phyloP scores from a whole-genome alignment of 306 rosid species.

The Pyrus betulifolia region DNA sequence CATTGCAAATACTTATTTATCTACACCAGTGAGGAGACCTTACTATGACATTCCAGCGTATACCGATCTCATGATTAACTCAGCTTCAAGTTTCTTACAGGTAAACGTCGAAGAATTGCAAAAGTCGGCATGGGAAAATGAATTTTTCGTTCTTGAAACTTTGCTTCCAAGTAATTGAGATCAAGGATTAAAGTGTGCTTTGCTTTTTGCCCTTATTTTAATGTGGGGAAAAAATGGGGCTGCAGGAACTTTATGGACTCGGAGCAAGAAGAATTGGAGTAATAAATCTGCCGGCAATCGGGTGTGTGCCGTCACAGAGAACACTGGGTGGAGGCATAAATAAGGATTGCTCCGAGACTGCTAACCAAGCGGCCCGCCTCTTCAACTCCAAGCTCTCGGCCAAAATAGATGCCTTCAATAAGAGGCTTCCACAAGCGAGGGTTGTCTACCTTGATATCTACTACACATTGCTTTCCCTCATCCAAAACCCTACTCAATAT shows the following conservation, averaged over 20 bases:
- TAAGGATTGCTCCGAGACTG: constrained; percentile 34
- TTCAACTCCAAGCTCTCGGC: constrained; percentile 57
- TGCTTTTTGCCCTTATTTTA: neutral
- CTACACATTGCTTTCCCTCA: constrained; percentile 19
- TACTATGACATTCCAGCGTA: constrained; percentile 42
- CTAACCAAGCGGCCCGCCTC: constrained; percentile 46
- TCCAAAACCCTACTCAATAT: constrained; percentile 40
- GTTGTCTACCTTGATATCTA: constrained; percentile 58
- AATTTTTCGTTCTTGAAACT: neutral
- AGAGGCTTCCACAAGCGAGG: constrained; percentile 32
- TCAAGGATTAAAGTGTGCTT: neutral
- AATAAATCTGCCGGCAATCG: constrained; percentile 37
- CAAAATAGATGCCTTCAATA: constrained; percentile 17
- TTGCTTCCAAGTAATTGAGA: neutral
- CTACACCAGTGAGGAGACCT: constrained; percentile 27
- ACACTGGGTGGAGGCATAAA: constrained; percentile 39
- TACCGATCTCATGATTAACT: constrained; percentile 44
- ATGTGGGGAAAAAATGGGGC: neutral
- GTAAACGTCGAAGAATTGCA: constrained; percentile 5
- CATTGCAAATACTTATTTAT: constrained; percentile 48
- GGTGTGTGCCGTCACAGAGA: constrained; percentile 69
- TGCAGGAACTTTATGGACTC: constrained; percentile 46
- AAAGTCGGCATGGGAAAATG: neutral
- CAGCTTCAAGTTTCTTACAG: constrained; percentile 45
- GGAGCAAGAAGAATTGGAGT: constrained; percentile 72